Base-by-base conservation (phyloP, 129 eudicot genomes). In the Pulicaria dysenterica region DNA sequence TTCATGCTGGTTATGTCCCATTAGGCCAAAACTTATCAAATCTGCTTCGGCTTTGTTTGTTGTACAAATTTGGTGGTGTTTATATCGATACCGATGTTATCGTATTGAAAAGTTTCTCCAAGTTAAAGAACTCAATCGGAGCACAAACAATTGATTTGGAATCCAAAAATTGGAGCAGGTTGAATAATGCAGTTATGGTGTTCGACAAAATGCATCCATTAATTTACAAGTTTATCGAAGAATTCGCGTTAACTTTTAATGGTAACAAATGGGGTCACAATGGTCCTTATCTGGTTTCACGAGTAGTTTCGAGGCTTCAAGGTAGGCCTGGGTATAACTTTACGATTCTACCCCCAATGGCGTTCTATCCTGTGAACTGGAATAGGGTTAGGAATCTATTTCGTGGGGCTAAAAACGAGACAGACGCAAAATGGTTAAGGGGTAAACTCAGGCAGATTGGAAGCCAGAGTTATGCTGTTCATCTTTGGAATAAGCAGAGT, bases 191-290 rank as follows among this genome's bases (percentile, higher is more conserved):
- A 64, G 95, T 94, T n/a, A 85, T 94, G 98, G 71, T 94, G 4
- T 94, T 94, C 42, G 97, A 94, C 78, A 84, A 90, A 73, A 86
- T 81, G 65, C 98, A 94, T 85, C 98, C 96, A 0, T 73, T 94
- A 58, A 68, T 94, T 58, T 81, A 71, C 87, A 88, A 87, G 82
- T 94, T 94, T 59, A 94, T 94, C 31, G 85, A 94, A 69, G 98
- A 94, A 58, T 94, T 85, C 65, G 87, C 97, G 24, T 79, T 80
- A n/a, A 94, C 98, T 45, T 94, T 94, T 51, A 83, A 94, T 77
- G 98, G 98, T 42, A 94, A 86, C 61, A 94, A 94, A 83, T 94
- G 98, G 98, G 98, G 98, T 62, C 96, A 90, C 58, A 94, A 94
- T 75, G 98, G 98, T 12, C 98, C 98, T 50, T 94, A 94, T 75